Evolutionary conservation across 441 rosid species (phyloP).

Genomic region (Erodium trifolium): DNA sequence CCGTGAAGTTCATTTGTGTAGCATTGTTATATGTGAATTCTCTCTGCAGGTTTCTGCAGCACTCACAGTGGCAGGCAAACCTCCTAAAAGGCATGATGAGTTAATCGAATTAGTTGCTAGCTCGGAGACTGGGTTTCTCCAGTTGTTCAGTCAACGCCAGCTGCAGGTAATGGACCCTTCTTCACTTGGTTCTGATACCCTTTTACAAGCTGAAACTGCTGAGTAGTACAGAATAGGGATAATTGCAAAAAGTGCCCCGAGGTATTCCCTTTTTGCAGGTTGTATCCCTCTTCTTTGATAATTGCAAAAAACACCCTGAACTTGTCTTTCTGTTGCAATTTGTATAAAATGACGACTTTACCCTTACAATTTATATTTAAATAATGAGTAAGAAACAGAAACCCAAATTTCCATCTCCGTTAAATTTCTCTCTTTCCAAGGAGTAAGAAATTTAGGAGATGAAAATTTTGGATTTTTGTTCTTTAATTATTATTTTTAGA

Average conservation of each 20-base stretch:
- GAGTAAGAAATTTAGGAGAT: no score
- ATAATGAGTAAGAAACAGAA: no score
- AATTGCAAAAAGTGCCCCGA: no score
- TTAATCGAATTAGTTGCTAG: constrained; percentile 75
- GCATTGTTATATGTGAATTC: neutral
- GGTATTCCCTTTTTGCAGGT: no score
- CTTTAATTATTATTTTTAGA: no score
- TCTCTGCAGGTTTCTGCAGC: constrained; percentile 63
- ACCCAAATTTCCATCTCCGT: no score
- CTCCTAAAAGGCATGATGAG: constrained; percentile 65
- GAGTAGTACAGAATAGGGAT: neutral
- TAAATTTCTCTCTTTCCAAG: no score
- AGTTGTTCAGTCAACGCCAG: constrained; percentile 85
- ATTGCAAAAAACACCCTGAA: no score
- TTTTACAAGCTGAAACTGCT: neutral
- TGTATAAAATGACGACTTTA: no score
- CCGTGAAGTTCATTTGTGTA: neutral
- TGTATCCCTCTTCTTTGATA: no score
- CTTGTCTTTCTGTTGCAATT: neutral
- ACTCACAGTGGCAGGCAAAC: constrained; percentile 56
- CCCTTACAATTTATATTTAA: no score
- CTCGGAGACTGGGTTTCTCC: constrained; percentile 57
- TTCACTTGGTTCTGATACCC: neutral
- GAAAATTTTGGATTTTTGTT: no score
- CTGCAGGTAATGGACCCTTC: constrained; percentile 47